Conservation (phyloP, 2,329 filamentous ascomycete genomes). For the Colletotrichum godetiae region DNA sequence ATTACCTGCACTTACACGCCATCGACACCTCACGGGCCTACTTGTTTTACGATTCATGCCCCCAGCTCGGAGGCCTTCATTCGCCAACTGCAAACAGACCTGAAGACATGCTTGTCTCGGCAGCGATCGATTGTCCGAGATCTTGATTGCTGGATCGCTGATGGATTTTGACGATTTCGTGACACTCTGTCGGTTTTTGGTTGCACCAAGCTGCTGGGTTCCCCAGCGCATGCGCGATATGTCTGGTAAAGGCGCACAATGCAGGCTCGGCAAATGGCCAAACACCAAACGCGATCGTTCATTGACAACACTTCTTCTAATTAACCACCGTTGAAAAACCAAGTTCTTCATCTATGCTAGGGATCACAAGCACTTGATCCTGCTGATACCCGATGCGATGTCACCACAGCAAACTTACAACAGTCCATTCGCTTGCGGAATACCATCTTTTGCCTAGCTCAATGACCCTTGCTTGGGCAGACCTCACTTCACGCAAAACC, state of each 20-base stretch:
- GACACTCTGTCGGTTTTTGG: background rate
- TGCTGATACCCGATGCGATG: background rate
- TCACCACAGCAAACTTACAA: background rate
- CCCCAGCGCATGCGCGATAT: background rate
- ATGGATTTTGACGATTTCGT: background rate
- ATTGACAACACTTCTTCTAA: background rate
- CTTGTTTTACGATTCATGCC: background rate
- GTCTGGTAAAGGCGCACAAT: background rate
- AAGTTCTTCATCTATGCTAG: background rate
- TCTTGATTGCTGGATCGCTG: constrained; percentile 20
- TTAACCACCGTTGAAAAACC: background rate
- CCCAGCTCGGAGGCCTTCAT: background rate
- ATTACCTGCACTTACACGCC: constrained; percentile 14
- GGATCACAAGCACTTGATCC: background rate
- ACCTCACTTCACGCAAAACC: background rate
- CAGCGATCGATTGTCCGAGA: constrained; percentile 30
- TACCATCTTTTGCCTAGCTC: background rate
- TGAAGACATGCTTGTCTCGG: constrained; percentile 17
- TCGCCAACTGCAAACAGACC: background rate
- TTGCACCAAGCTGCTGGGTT: constrained; percentile 12
- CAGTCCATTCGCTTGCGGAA: background rate
- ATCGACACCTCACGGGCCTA: constrained; percentile 6
- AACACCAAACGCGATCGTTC: background rate
- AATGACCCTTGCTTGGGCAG: background rate
- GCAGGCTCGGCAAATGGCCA: background rate